Percentiles rank a stretch among this genome's conserved stretches.
Conservation (phyloP, 495 filamentous ascomycete species). For the Xylaria castorea region DNA sequence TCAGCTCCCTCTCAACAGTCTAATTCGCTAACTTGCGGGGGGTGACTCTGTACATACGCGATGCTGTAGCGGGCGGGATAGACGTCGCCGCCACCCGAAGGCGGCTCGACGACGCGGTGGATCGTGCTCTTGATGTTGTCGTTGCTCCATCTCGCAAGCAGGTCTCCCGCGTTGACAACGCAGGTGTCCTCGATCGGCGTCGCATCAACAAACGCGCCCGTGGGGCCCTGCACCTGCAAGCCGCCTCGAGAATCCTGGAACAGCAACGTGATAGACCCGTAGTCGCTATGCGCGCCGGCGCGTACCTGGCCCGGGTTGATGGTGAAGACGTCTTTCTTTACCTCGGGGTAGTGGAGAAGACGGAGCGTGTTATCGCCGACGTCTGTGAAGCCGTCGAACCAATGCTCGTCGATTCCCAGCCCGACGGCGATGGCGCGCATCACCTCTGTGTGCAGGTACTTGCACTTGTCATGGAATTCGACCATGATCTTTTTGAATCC, state of each 20-base stretch:
- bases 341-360: conserved; percentile 86
- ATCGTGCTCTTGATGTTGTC: conserved; percentile 86
- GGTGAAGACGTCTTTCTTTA: conserved; percentile 70
- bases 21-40: background rate
- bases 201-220: conserved; percentile 80
- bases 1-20: conserved; percentile 7
- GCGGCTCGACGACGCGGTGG: conserved; percentile 90
- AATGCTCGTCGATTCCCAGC: conserved; percentile 72
- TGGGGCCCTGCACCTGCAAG: conserved; percentile 80
- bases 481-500: conserved; percentile 77
- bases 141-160: conserved; percentile 90
- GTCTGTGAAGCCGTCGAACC: conserved; percentile 79
- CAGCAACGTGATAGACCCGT: conserved; percentile 84
- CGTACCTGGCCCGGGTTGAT: conserved; percentile 77
- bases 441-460: conserved; percentile 74
- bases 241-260: conserved; percentile 89
- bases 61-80: conserved; percentile 73
- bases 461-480: conserved; percentile 74
- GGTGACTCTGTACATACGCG: conserved; percentile 59
- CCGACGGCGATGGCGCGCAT: conserved; percentile 91
- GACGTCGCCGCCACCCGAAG: conserved; percentile 50
- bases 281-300: conserved; percentile 88
- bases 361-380: conserved; percentile 84
- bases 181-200: conserved; percentile 82
- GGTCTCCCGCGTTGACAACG: conserved; percentile 90